phyloP scores from a whole-genome alignment of 1,284 basidiomycete species.

The Ceratobasidium sp. region DNA sequence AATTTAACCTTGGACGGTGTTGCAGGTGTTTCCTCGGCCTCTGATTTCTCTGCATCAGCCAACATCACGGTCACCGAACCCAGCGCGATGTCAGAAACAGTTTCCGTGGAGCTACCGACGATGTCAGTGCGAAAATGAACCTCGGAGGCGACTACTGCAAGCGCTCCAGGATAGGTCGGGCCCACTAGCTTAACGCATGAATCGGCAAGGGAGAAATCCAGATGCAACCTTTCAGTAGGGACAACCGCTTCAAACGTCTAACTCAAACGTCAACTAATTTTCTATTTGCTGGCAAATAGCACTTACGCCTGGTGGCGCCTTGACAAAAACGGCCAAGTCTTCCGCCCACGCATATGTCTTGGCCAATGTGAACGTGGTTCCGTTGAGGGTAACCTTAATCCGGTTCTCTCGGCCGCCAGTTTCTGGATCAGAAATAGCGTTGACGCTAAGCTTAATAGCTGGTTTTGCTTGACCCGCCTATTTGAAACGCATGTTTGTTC shows the following conservation, averaged over 20 bases:
- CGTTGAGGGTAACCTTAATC: slow-evolving; percentile 73
- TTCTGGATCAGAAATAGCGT: slow-evolving; percentile 72
- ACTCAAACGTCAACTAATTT: slow-evolving; percentile 1
- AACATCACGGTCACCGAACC: slow-evolving; percentile 66
- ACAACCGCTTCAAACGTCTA: slow-evolving; percentile 94
- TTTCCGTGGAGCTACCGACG: slow-evolving; percentile 72
- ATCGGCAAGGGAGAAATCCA: slow-evolving; percentile 76
- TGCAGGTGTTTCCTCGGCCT: slow-evolving; percentile 54
- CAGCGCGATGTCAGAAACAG: slow-evolving; percentile 65
- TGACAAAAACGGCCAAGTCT: slow-evolving; percentile 76
- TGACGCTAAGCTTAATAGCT: slow-evolving; percentile 74
- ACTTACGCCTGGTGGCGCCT: slow-evolving; percentile 89
- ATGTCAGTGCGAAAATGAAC: slow-evolving; percentile 77
- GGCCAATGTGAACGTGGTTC: slow-evolving; percentile 73
- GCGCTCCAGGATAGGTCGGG: slow-evolving; percentile 70
- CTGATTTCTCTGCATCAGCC: slow-evolving; percentile 66
- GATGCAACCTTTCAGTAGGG: slow-evolving; percentile 86
- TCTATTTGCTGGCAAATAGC: slow-evolving; percentile 4
- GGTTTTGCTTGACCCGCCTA: slow-evolving; percentile 60
- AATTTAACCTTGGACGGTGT: slow-evolving; percentile 52
- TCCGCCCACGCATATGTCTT: slow-evolving; percentile 74
- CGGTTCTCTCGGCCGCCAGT: slow-evolving; percentile 84
- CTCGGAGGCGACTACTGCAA: slow-evolving; percentile 75
- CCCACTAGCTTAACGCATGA: slow-evolving; percentile 75
- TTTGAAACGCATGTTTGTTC: background rate